A percentile compares a stretch with the other conserved stretches of the same genome.
phyloP scores from a whole-genome alignment of 257 asterid genomes.

The Jacaranda mimosifolia region DNA sequence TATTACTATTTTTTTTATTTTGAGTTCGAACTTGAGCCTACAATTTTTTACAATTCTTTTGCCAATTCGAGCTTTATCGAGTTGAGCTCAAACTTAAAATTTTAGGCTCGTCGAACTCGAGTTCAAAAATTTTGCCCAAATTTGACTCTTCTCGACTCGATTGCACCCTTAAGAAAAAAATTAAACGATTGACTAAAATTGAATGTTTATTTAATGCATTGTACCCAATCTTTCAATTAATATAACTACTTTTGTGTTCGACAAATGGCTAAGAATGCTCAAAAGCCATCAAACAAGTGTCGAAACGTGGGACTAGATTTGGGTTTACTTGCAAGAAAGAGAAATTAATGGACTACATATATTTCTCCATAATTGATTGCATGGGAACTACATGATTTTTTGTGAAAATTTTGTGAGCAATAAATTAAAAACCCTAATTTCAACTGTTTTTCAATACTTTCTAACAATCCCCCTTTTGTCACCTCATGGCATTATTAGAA shows the following conservation, averaged over 20 bases:
- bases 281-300: not conserved
- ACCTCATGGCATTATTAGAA: conserved; percentile 30
- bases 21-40: too few relatives aligned
- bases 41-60: too few relatives aligned
- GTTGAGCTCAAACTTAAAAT: too few relatives aligned
- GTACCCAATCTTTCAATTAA: too few relatives aligned
- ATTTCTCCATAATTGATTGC: not conserved
- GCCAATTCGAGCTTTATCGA: too few relatives aligned
- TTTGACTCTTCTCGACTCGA: too few relatives aligned
- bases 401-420: not conserved
- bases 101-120: too few relatives aligned
- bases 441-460: conserved; percentile 3
- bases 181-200: not conserved
- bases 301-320: too few relatives aligned
- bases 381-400: not conserved
- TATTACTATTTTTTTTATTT: too few relatives aligned
- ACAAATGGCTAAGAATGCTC: not conserved
- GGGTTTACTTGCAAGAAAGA: not conserved
- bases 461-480: conserved; percentile 4
- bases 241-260: not conserved
- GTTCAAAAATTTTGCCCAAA: too few relatives aligned
- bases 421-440: conserved; percentile 22
- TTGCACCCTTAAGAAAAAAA: too few relatives aligned
- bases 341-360: not conserved
- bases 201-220: not conserved